These are phyloP conservation scores for Deinandra increscens DNA, from an alignment of 129 eudicot species.

Conservation along the genomic window DNA sequence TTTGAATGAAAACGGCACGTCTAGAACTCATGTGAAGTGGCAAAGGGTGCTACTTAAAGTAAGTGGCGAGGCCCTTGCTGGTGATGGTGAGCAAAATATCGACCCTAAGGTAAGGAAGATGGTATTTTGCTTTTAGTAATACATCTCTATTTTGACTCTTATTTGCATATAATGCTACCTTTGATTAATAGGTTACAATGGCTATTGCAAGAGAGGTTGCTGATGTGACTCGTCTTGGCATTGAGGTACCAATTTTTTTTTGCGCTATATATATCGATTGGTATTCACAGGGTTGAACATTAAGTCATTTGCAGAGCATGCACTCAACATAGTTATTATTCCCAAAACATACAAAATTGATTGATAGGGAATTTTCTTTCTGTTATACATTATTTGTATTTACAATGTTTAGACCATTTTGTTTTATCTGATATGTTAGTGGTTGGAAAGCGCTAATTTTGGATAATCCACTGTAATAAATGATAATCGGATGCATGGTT, in stretches of 20 bases:
- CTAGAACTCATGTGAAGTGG: constrained; percentile 61
- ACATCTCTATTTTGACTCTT: neutral
- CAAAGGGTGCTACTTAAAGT: constrained; percentile 95
- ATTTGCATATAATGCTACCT: constrained; percentile 12
- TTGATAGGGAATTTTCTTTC: neutral
- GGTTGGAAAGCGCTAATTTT: neutral
- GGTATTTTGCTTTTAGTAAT: neutral
- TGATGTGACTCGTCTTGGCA: constrained; percentile 84
- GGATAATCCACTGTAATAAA: too few relatives aligned
- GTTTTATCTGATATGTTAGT: neutral
- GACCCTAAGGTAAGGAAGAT: constrained; percentile 75
- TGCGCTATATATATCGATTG: too few relatives aligned
- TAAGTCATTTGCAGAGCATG: neutral
- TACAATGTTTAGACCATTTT: neutral
- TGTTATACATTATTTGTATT: neutral
- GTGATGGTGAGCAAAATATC: constrained; percentile 77
- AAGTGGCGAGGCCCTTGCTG: constrained; percentile 98
- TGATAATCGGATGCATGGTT: neutral
- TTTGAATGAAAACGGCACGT: constrained; percentile 49
- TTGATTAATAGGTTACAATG: constrained; percentile 65
- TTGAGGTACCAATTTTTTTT: constrained; percentile 61
- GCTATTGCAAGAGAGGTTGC: constrained; percentile 98
- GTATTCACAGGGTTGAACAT: constrained; percentile 5
- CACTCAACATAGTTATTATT: neutral
- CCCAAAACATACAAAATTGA: neutral